Conservation (phyloP, 768 basidiomycete species). For the Naganishia friedmannii region DNA sequence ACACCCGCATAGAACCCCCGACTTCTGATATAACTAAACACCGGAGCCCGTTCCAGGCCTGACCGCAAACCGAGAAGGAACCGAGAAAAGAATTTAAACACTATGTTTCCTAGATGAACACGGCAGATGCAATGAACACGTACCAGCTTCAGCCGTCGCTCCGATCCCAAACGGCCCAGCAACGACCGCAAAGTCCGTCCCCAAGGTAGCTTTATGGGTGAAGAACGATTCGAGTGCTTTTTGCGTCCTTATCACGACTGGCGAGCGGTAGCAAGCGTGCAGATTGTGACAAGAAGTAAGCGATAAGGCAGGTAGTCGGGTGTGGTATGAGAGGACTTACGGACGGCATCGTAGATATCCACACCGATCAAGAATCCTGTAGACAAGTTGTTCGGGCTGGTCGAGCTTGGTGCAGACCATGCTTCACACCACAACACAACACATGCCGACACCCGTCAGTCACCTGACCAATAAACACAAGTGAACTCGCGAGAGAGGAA, state of each 20-base stretch:
- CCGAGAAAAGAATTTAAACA: no score
- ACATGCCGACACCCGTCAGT: no score
- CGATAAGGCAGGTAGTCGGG: no score
- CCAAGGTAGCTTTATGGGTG: conserved; percentile 50
- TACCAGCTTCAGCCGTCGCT: conserved; percentile 48
- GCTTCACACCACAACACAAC: conserved; percentile 30
- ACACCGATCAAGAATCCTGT: conserved; percentile 51
- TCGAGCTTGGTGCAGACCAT: conserved; percentile 50
- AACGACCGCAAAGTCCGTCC: conserved; percentile 47
- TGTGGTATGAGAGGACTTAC: background rate
- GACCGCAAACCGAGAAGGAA: no score
- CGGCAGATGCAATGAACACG: background rate
- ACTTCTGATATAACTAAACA: conserved; percentile 48
- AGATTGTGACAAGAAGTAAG: background rate
- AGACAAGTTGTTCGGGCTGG: conserved; percentile 50
- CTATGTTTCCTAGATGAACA: no score
- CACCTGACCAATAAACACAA: background rate
- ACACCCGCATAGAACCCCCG: conserved; percentile 52
- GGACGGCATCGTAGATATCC: conserved; percentile 52
- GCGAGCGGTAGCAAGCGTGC: background rate
- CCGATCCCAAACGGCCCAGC: conserved; percentile 52
- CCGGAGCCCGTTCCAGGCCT: conserved; percentile 43
- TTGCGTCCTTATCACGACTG: conserved; percentile 47
- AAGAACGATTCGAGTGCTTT: conserved; percentile 48
- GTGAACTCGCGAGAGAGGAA: background rate